Evolutionary conservation across 495 filamentous ascomycete species (phyloP), one percentile per base, ranked within the genome.

Genomic region (Tuber magnatum): DNA sequence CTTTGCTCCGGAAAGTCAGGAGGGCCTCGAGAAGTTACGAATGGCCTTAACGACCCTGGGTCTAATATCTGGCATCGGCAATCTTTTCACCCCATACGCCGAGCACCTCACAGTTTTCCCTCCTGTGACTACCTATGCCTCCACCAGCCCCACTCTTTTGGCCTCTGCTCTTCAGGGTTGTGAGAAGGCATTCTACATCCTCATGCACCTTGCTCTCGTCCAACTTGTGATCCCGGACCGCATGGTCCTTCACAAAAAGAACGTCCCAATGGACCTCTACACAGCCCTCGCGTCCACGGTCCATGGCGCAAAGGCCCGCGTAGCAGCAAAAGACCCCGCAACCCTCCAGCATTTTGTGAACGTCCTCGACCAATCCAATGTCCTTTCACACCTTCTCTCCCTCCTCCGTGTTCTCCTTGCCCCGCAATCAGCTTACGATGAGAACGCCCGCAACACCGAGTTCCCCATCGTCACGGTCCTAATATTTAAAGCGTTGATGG

Each of bases 401-500:
- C 73, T 81, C 72, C 80, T 81, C 41, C 72, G 76, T 24, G 78
- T 79, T 41, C 42, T 80, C 9, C 76, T 71, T 28, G 80, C 73
- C 16, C 74, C 73, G 28, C 71, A 79, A 70, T 75, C 76, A 32
- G 78, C 44, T 68, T 78, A 81, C 22, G 72, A 74, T 44, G 75
- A 81, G 46, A 74, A 73, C 12, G 73, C 73, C 20, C 76, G 80
- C 71, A 80, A 80, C 41, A 77, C 78, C 43, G 80, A 81, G 56
- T 81, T 81, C 68, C 80, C 80, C 2, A 80, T 80, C 18, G 44
- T 81, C 3, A 74, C 75, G 1, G 73, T 80, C 6, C 80, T 81
- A 76, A 77, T 81, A n/a, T 81, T 81, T 69, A 81, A 81, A 35
- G 79, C 80, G 24, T 69, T 81, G 48, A 80, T 81, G 79, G 80